These are phyloP conservation scores for Plantago lanceolata DNA, from an alignment of 305 asterid species.

Conservation along the genomic window DNA sequence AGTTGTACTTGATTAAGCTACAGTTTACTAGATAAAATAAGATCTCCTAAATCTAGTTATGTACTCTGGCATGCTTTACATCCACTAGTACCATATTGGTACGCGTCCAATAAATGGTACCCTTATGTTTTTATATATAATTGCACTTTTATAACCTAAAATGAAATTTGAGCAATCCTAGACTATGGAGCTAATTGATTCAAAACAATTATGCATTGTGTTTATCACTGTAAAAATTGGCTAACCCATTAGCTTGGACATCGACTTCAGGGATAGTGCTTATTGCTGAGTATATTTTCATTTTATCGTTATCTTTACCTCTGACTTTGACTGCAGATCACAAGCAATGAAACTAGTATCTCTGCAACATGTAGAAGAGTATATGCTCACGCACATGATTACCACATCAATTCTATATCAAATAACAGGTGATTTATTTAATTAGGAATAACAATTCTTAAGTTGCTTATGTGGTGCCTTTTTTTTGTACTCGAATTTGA, in stretches of 20 bases:
- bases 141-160: conserved; percentile 9
- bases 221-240: conserved; percentile 3
- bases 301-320: conserved; percentile 16
- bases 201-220: not conserved
- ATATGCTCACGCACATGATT: conserved; percentile 97
- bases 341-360: conserved; percentile 84
- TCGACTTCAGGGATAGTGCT: conserved; percentile 17
- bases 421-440: conserved; percentile 66
- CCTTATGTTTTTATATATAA: conserved; percentile 11
- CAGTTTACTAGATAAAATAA: conserved; percentile 19
- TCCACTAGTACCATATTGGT: conserved; percentile 14
- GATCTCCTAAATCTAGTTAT: conserved; percentile 13
- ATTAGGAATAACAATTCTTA: not conserved
- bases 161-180: conserved; percentile 14
- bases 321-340: conserved; percentile 47
- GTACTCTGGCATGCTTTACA: conserved; percentile 8
- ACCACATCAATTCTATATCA: conserved; percentile 95
- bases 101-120: conserved; percentile 7
- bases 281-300: conserved; percentile 18
- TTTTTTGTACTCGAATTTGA: not conserved
- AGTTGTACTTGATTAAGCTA: conserved; percentile 56
- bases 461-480: not conserved
- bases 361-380: conserved; percentile 94
- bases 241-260: conserved; percentile 15
- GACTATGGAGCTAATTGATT: conserved; percentile 13